Percentiles rank a stretch among this genome's conserved stretches.
Conservation (phyloP, 139 green algal genomes). For the Picochlorum sp. region DNA sequence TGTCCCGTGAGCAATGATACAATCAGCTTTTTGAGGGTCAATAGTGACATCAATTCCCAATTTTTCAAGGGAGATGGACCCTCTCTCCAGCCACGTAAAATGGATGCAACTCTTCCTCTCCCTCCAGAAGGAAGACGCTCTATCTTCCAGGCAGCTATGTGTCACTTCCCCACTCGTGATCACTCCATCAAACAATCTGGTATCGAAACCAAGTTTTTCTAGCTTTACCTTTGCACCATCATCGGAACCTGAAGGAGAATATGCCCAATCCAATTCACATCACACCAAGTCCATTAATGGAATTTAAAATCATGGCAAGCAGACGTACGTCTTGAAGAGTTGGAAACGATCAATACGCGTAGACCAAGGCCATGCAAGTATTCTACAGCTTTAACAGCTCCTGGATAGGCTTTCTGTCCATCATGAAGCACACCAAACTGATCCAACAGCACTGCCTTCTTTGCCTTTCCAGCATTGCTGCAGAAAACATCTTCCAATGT, state of each 20-base stretch:
- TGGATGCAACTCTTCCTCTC: constrained; percentile 57
- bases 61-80: constrained; percentile 47
- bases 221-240: constrained; percentile 59
- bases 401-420: constrained; percentile 54
- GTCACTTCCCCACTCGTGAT: constrained; percentile 76
- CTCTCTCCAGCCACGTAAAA: constrained; percentile 72
- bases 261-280: too few relatives aligned
- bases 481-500: too few relatives aligned
- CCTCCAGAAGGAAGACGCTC: constrained; percentile 36
- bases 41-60: constrained; percentile 42
- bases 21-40: constrained; percentile 56
- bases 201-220: constrained; percentile 60
- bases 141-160: constrained; percentile 29
- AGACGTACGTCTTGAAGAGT: constrained; percentile 52
- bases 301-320: background rate
- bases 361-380: constrained; percentile 28
- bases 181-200: constrained; percentile 13
- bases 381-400: constrained; percentile 48
- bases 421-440: constrained; percentile 90
- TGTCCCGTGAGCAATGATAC: constrained; percentile 85
- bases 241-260: constrained; percentile 23
- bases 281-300: too few relatives aligned
- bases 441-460: constrained; percentile 53
- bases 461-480: too few relatives aligned
- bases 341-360: constrained; percentile 68